Conservation (phyloP, 2,329 filamentous ascomycete genomes). For the Colletotrichum spaethianum region DNA sequence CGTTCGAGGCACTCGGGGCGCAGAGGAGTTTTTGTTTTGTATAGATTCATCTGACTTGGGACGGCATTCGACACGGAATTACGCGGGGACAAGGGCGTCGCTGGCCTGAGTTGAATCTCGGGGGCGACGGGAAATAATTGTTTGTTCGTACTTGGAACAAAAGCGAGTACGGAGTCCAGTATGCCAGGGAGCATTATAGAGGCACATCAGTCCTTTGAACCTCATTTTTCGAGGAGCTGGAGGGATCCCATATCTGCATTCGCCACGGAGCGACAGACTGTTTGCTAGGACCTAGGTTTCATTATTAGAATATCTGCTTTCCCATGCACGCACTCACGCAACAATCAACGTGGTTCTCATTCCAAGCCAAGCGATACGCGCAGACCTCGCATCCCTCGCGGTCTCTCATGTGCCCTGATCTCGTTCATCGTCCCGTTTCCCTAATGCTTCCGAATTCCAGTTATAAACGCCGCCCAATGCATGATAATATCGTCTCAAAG, state of each 20-base stretch:
- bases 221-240: neutral
- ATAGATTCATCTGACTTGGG: neutral
- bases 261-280: too few relatives aligned
- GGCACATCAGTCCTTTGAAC: neutral
- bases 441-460: neutral
- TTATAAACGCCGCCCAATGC: conserved; percentile 34
- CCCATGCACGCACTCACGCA: neutral
- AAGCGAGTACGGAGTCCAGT: neutral
- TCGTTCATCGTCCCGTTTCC: neutral
- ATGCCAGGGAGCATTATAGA: neutral
- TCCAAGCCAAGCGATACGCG: neutral
- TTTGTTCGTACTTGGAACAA: neutral
- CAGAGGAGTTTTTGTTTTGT: neutral
- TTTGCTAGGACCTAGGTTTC: too few relatives aligned
- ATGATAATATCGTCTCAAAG: conserved; percentile 10
- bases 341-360: neutral
- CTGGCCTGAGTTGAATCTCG: neutral
- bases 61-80: too few relatives aligned
- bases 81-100: neutral
- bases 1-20: neutral
- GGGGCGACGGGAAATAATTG: neutral
- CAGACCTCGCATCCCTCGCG: neutral
- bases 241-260: too few relatives aligned
- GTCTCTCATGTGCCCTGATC: neutral
- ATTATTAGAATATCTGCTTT: neutral